Conservation (phyloP, 208 protist species). For the Leishmania gerbilli region DNA sequence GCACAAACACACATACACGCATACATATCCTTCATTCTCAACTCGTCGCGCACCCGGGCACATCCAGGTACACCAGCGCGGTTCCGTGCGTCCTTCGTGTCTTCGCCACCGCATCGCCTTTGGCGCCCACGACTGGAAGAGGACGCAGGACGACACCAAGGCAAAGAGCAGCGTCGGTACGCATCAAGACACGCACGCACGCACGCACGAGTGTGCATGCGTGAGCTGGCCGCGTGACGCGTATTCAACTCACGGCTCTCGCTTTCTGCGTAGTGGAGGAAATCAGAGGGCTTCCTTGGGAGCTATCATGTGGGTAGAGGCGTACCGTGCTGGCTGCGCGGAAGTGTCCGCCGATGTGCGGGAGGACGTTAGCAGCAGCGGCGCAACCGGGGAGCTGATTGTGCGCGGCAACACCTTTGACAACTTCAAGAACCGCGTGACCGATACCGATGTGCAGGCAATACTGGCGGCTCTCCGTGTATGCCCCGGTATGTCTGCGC, state of each 20-base stretch:
- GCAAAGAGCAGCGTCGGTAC: neutral
- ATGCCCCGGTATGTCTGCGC: slow-evolving; percentile 29
- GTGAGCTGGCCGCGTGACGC: neutral
- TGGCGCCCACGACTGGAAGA: neutral
- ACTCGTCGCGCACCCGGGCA: neutral
- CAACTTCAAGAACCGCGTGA: slow-evolving; percentile 58
- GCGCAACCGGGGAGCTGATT: slow-evolving; percentile 29
- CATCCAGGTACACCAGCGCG: neutral
- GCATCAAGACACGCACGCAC: neutral
- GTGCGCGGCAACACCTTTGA: slow-evolving; percentile 66
- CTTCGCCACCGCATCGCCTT: neutral
- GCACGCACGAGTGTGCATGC: neutral
- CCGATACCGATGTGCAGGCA: slow-evolving; percentile 58
- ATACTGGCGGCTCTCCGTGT: slow-evolving; percentile 35
- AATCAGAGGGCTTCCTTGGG: neutral
- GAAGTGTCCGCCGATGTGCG: slow-evolving; percentile 42
- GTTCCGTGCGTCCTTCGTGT: neutral
- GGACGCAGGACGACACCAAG: neutral
- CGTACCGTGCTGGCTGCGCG: slow-evolving; percentile 48
- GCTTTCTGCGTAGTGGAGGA: neutral
- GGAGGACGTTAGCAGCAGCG: slow-evolving; percentile 33
- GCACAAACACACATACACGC: neutral
- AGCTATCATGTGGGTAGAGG: slow-evolving; percentile 51
- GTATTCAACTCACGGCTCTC: neutral
- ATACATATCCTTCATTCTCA: neutral